A percentile compares a stretch with the other conserved stretches of the same genome.
These are phyloP conservation scores for Vitis amurensis DNA, from an alignment of 164 flowering plant species.

Conservation along the genomic window DNA sequence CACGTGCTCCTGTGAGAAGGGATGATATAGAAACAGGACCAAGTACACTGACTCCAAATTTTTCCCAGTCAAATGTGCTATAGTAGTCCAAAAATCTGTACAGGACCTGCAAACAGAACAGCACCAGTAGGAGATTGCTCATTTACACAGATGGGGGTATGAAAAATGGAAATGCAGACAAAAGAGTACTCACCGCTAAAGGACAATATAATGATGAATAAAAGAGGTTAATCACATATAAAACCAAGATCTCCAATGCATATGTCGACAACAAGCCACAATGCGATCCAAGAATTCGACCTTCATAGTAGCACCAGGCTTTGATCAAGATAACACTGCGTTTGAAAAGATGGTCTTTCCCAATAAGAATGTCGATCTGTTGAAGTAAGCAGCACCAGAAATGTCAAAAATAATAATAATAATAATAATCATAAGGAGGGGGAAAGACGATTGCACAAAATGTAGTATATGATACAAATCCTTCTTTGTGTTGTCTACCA, in stretches of 20 bases:
- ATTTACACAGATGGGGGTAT: background rate
- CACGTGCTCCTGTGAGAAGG: slow-evolving; percentile 21
- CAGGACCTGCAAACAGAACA: slow-evolving; percentile 23
- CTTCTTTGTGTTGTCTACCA: no score
- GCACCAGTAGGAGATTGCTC: background rate
- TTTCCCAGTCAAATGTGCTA: slow-evolving; percentile 34
- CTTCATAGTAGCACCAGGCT: slow-evolving; percentile 50
- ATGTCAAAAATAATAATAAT: background rate
- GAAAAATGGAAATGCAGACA: background rate
- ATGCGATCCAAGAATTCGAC: slow-evolving; percentile 42
- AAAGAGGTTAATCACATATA: slow-evolving; percentile 29
- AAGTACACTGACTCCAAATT: slow-evolving; percentile 18
- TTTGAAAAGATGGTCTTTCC: slow-evolving; percentile 41
- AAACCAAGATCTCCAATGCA: slow-evolving; percentile 37
- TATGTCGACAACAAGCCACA: slow-evolving; percentile 41
- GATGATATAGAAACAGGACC: slow-evolving; percentile 32
- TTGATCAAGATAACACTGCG: slow-evolving; percentile 42
- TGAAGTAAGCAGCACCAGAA: background rate
- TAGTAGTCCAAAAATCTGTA: slow-evolving; percentile 31
- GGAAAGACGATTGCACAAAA: no score
- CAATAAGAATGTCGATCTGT: slow-evolving; percentile 33
- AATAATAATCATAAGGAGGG: background rate
- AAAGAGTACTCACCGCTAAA: slow-evolving; percentile 23
- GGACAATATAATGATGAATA: slow-evolving; percentile 35
- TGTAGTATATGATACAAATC: no score